Evolutionary conservation across 129 eudicot species (phyloP).

Genomic region (Arctium lappa): DNA sequence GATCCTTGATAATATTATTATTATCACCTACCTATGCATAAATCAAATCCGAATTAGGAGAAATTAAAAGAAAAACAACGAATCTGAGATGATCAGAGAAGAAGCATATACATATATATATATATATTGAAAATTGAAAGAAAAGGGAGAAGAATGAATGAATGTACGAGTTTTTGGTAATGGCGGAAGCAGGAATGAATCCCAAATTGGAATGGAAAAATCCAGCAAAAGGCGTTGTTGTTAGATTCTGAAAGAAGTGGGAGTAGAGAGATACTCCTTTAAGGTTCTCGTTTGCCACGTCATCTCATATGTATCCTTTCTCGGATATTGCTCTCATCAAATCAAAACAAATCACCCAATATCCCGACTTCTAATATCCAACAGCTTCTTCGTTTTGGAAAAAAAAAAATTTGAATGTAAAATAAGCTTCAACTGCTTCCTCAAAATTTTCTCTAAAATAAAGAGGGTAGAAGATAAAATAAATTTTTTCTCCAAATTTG

Average conservation of each 20-base stretch:
- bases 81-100: not conserved
- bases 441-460: too few species aligned
- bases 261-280: slow-evolving; percentile 14
- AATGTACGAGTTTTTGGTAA: not conserved
- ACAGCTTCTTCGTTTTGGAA: too few species aligned
- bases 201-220: slow-evolving; percentile 24
- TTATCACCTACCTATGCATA: not conserved
- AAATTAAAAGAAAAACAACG: not conserved
- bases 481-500: too few species aligned
- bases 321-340: too few species aligned
- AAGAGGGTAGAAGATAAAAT: too few species aligned
- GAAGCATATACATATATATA: too few species aligned
- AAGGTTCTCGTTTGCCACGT: slow-evolving; percentile 31
- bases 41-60: not conserved
- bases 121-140: not conserved
- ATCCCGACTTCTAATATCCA: too few species aligned
- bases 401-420: too few species aligned
- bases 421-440: too few species aligned
- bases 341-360: too few species aligned
- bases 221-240: slow-evolving; percentile 12
- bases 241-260: slow-evolving; percentile 22
- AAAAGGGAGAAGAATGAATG: not conserved
- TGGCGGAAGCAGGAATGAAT: slow-evolving; percentile 13
- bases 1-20: slow-evolving; percentile 1
- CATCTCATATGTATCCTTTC: slow-evolving; percentile 5